Evolutionary conservation across 1,139 yeast species (phyloP).

Genomic region (Taiozyma sp.): DNA sequence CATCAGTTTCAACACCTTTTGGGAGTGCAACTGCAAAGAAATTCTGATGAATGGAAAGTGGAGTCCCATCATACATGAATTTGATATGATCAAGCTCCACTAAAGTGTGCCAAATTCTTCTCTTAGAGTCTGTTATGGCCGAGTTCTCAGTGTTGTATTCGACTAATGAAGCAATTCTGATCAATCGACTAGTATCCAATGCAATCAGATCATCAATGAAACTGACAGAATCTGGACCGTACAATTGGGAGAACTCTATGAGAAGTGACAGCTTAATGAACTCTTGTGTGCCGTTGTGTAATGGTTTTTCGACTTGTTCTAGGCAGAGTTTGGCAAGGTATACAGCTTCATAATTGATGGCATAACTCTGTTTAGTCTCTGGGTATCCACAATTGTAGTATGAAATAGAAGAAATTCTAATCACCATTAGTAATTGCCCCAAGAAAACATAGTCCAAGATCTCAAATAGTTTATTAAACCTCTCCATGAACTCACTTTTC

Average conservation of each 20-base stretch:
- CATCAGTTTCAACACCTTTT: too few species aligned
- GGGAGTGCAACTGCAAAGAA: slow-evolving; percentile 1
- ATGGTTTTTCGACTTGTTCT: slow-evolving; percentile 2
- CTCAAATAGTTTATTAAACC: not conserved
- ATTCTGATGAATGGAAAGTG: slow-evolving; percentile 2
- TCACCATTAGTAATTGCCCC: slow-evolving; percentile 4
- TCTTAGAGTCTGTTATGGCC: not conserved
- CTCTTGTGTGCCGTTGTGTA: slow-evolving; percentile 1
- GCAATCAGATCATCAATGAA: slow-evolving; percentile 4
- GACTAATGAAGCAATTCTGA: slow-evolving; percentile 4
- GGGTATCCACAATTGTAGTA: slow-evolving; percentile 5
- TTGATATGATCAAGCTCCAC: slow-evolving; percentile 4
- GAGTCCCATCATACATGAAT: slow-evolving; percentile 6
- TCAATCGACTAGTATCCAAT: slow-evolving; percentile 1
- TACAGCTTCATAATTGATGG: not conserved
- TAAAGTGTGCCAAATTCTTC: slow-evolving; percentile 5
- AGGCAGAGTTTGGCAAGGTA: slow-evolving; percentile 5
- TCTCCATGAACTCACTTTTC: slow-evolving; percentile 1
- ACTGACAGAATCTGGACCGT: slow-evolving; percentile 4
- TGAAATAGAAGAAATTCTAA: slow-evolving; percentile 6
- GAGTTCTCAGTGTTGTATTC: not conserved
- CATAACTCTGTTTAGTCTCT: not conserved
- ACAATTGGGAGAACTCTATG: slow-evolving; percentile 1
- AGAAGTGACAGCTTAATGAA: slow-evolving; percentile 3
- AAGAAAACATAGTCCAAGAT: slow-evolving; percentile 2